These are phyloP conservation scores for Seiridium cupressi DNA, from an alignment of 2,329 filamentous ascomycete species.

Conservation along the genomic window DNA sequence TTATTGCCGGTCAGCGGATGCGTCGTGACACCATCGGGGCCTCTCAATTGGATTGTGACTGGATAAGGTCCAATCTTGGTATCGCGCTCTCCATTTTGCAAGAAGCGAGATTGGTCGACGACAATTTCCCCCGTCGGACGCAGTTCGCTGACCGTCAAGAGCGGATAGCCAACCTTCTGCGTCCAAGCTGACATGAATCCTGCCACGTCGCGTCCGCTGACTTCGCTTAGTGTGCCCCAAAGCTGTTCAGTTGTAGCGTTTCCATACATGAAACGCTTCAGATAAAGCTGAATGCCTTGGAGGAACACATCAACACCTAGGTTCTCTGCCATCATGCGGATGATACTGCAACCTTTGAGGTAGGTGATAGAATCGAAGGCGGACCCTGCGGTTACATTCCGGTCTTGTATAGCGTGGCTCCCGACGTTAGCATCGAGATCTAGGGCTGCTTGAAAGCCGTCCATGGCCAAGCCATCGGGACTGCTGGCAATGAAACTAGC, in stretches of 20 bases:
- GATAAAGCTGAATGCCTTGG: conserved; percentile 64
- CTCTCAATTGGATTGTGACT: not conserved
- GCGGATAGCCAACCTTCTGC: conserved; percentile 68
- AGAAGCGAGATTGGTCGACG: not conserved
- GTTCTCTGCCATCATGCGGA: conserved; percentile 52
- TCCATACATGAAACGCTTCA: conserved; percentile 69
- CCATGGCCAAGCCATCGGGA: not conserved
- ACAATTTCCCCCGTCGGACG: not conserved
- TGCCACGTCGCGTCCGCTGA: conserved; percentile 68
- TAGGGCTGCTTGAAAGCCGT: conserved; percentile 28
- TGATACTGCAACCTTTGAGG: conserved; percentile 68
- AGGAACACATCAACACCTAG: conserved; percentile 66
- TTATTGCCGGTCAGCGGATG: not conserved
- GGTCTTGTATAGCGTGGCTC: conserved; percentile 70
- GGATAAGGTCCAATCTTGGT: not conserved
- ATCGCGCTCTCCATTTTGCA: not conserved
- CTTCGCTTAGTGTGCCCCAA: conserved; percentile 65
- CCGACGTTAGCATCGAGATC: conserved; percentile 65
- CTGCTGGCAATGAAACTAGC: conserved; percentile 10
- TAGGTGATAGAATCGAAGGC: conserved; percentile 75
- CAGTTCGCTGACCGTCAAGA: conserved; percentile 38
- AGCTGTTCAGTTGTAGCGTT: conserved; percentile 62
- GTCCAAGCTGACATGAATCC: conserved; percentile 72
- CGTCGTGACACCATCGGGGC: not conserved
- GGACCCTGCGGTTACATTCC: conserved; percentile 67